Evolutionary conservation across 495 filamentous ascomycete species (phyloP), one percentile per base, ranked within the genome.

Genomic region (Usnea hakonensis): DNA sequence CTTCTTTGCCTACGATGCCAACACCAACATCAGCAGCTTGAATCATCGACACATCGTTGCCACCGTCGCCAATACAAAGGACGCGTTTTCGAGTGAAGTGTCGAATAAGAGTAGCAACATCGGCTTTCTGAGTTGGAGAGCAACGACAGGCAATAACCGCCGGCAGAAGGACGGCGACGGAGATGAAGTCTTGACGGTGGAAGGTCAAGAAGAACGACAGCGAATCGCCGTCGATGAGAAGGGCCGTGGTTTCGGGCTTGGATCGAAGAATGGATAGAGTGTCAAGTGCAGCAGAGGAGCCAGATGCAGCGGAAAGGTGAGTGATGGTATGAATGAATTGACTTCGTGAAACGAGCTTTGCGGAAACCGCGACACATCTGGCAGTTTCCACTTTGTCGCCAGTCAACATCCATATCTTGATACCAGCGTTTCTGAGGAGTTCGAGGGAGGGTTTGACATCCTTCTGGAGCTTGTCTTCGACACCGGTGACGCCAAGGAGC

Each of bases 401-500:
- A 0, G 95, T 99, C 68, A 99, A 78, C 95, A 99, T 99, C 95
- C 95, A 99, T 60, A 97, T 96, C 75, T 96, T 97, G 71, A 99
- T 90, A n/a, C 95, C 95, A 11, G 95, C 95, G 71, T 99, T 97
- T 63, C 95, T 89, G 48, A 99, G 85, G 17, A 97, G 81, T 70
- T 99, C 95, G 9, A 99, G 81, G 1, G 89, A 93, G 5, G 92
- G 87, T 70, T 97, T 97, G 69, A 99, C 95, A 74, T 96, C 90
- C 58, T 84, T 83, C 71, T 99, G 95, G 28, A 99, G 79, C 64
- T 95, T 95, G 72, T 99, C 95, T 72, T 99, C 95, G 2, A 99
- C 95, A 60, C 95, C 95, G 2, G 95, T 99, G 17, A 99, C 92
- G 16, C 95, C 95, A 3, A 97, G 81, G 26, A 99, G 81, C 70